Conservation (phyloP, 2,329 filamentous ascomycete species). For the Beauveria pseudobassiana region DNA sequence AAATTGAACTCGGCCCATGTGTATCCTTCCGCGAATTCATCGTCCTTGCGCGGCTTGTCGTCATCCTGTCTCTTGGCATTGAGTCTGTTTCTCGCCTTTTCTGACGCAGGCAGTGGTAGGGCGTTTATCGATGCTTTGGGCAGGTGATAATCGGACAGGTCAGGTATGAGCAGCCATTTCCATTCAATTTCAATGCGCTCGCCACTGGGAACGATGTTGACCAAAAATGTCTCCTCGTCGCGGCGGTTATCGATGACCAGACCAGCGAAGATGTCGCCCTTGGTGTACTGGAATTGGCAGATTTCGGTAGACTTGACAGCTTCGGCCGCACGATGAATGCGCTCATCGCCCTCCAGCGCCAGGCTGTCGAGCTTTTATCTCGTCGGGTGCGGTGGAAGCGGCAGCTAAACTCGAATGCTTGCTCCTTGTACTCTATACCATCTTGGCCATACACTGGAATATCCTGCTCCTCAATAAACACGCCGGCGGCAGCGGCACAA, state of each 20-base stretch:
- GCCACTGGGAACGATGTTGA: slow-evolving; percentile 78
- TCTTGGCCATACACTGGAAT: slow-evolving; percentile 85
- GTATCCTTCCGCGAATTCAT: slow-evolving; percentile 59
- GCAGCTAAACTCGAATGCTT: slow-evolving; percentile 88
- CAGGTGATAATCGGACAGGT: slow-evolving; percentile 61
- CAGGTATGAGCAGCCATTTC: slow-evolving; percentile 73
- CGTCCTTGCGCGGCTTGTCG: slow-evolving; percentile 57
- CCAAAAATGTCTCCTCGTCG: slow-evolving; percentile 66
- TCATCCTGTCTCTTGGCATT: slow-evolving; percentile 57
- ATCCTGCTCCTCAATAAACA: slow-evolving; percentile 81
- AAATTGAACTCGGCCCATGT: slow-evolving; percentile 76
- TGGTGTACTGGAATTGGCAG: slow-evolving; percentile 78
- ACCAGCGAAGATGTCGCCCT: slow-evolving; percentile 85
- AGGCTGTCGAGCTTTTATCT: slow-evolving; percentile 66
- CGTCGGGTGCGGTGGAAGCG: slow-evolving; percentile 88
- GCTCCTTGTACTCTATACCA: slow-evolving; percentile 84
- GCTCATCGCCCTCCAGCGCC: slow-evolving; percentile 60
- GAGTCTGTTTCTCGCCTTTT: slow-evolving; percentile 57
- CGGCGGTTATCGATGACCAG: slow-evolving; percentile 75
- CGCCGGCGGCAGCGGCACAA: slow-evolving; percentile 84
- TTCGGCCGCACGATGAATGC: slow-evolving; percentile 60
- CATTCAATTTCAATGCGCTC: slow-evolving; percentile 73
- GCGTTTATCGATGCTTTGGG: slow-evolving; percentile 69
- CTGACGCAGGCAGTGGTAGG: slow-evolving; percentile 59
- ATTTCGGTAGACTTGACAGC: slow-evolving; percentile 65